Evolutionary conservation across 2,329 filamentous ascomycete species (phyloP), one percentile per base, ranked within the genome.

Genomic region (Pleoardoris graminearum): DNA sequence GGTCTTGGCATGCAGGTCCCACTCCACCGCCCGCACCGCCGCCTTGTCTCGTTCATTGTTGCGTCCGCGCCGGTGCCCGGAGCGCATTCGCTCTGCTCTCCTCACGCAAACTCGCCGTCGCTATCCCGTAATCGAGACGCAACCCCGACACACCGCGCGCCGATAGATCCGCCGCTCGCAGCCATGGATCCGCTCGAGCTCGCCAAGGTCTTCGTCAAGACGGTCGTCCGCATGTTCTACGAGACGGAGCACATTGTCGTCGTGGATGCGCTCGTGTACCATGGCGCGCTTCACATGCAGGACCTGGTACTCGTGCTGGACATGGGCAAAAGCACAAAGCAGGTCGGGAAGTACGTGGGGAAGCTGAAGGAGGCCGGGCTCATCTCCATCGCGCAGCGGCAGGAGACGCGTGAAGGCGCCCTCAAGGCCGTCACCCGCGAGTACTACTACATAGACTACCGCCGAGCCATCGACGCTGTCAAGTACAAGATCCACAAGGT

Each of bases 381-480:
- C 66, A 79, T 97, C 53, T 84, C 86, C 62, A 86, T 93, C 65
- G 86, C 87, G 71, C 85, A 86, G 27, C 86, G 91, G 55, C 84
- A 86, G 44, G 91, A 96, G 71, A 78, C 89, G 50, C 86, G 87
- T 60, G 89, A 92, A 68, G 90, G 90, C 46, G 89, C 91, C 54
- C 87, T 89, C 52, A 87, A 91, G 47, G 88, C 90, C 4, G 87
- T 89, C 61, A 91, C 88, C 69, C 85, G 90, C 65, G 96, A 93
- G 57, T 99, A 96, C 81, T 99, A 96, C 78, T 99, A 90, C 75
- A 93, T 99, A 71, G 92, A 97, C 71, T 95, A 95, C 68, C 90
- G 94, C 54, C 89, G 90, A 52, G 91, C 93, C 30, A 91, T 99
- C 67, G 94, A 99, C 75, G 91, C 90, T 43, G 95, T 96, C 76